Base-by-base conservation (phyloP, 148 eudicot genomes). In the Silene latifolia region DNA sequence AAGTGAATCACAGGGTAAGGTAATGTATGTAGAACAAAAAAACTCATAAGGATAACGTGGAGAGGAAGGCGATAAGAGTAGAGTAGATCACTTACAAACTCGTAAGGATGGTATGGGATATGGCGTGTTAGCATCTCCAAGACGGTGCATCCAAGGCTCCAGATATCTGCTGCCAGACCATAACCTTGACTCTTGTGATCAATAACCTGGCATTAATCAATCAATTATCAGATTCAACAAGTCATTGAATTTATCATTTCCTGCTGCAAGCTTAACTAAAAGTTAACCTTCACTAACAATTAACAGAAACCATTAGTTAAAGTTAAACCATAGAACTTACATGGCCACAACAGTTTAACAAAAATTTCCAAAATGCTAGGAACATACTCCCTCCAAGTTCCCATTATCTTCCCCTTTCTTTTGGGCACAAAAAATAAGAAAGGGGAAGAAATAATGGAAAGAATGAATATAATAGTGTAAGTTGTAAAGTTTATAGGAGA, bases 131-230 rank as follows among this genome's bases (percentile, higher is more conserved):
- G 83, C 97, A 93, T 93, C 91, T 93, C 98, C 71, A 93, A 76
- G 57, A 93, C 97, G 3, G 97, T 91, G 82, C 98, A 93, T 32
- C 98, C 98, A 72, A 93, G 97, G 82, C 98, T 93, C 98, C 97
- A 93, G 61, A 93, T 93, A 85, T 93, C 98, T 73, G 98, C 97
- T 54, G 94, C 80, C 80, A 81, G 87, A 60, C 98, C 98, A 89
- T 91, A 91, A 2, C 98, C 92, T 71, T 82, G 80, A 86, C 72
- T 84, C 78, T 75, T 79, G 63, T 35, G 77, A 63, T 77, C 72
- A 75, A 93, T 86, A 76, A 93, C 97, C 98, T 93, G 86, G 75
- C 76, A 62, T 21, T 25, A 25, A 53, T 42, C n/a, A 66, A 20
- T 54, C 27, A 5, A 42, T 68, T 14, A 57, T 48, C 68, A 71